Evolutionary conservation across 2,329 filamentous ascomycete genomes (phyloP), one percentile per base, ranked within the genome.

Genomic region (Moelleriella libera): DNA sequence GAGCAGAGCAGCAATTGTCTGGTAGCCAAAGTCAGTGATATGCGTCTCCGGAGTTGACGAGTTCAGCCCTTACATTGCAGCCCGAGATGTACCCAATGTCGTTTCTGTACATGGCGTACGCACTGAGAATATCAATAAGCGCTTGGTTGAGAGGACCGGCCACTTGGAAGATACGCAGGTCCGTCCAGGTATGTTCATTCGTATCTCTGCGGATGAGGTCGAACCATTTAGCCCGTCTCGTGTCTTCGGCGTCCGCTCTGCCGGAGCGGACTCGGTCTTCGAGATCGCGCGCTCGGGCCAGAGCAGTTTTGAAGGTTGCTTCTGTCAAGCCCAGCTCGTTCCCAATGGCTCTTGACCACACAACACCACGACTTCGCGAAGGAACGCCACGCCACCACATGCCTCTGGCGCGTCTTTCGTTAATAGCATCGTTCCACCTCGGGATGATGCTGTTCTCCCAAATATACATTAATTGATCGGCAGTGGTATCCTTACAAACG

Each of bases 371-470:
- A 59, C 78, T 80, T 49, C 81, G 74, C 2, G 85, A 81, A 0
- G 85, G 79, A 31, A 92, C 74, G 5, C 86, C 86, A 49, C 79
- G 76, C 86, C 86, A 92, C 84, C 85, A 92, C 43, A 92, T 69
- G 56, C 89, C 84, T 37, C 84, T 73, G 1, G 83, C 87, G 31
- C 76, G 70, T 41, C 79, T 78, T 59, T 86, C 80, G 5, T 74
- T 70, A 40, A 87, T 72, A n/a, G 83, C 82, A 1, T 74, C 71
- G 44, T 78, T 75, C 85, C 85, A 92, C 46, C 86, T 80, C 1
- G 84, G 84, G 7, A 92, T 66, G 11, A 92, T 78, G 45, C 87
- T 78, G 30, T 81, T 74, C 55, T 89, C 84, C 86, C 86, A 92
- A 28, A 86, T 70, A 29, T 73, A 68, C 63, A 78, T 73, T 5